Base-by-base conservation (phyloP, 176 grass and related monocot species). In the Thalia dealbata region DNA sequence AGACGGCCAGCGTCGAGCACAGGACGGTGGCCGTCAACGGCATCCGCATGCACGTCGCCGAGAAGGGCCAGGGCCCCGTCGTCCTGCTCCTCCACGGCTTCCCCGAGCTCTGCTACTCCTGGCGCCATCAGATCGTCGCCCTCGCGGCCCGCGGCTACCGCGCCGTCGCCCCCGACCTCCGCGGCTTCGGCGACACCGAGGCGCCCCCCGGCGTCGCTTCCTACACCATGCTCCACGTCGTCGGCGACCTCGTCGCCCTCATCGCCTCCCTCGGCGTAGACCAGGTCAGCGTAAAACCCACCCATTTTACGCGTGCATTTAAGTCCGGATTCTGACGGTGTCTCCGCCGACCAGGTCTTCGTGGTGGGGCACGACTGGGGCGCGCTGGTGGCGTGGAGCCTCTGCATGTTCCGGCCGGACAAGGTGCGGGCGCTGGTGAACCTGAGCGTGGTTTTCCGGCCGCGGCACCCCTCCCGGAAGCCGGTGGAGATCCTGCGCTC, bases 41-140 rank as follows among this genome's bases (percentile, higher is more conserved):
- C 73, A 75, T 75, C 58, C 28, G 45, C 73, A 75, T 75, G 73
- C 73, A 75, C 73, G 58, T 75, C 22, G 56, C 73, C 58, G 73
- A 75, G 59, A 75, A 75, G 22, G 73, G 73, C 32, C 35, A 75
- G 11, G 73, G 73, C 58, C 58, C 73, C 3, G 73, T 64, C 2
- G 73, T 75, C 22, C 73, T 75, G 56, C 55, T 75, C 35, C 21
- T 75, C 35, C 73, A 75, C 4, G 73, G 73, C 35, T 75, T 75
- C 73, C 73, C 73, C 21, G 73, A 75, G 54, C 41, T 75, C 14
- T 75, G 55, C 32, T 75, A 75, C 73, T 63, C 73, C 19, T 75
- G 73, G 73, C 73, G 58, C 23, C 73, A 75, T 35, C 73, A 75
- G 25, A 63, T 75, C 41, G 7, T 46, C 58, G 35, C 41, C 58